phyloP scores from a whole-genome alignment of 2,329 filamentous ascomycete species.

The Verticillium albo-atrum region DNA sequence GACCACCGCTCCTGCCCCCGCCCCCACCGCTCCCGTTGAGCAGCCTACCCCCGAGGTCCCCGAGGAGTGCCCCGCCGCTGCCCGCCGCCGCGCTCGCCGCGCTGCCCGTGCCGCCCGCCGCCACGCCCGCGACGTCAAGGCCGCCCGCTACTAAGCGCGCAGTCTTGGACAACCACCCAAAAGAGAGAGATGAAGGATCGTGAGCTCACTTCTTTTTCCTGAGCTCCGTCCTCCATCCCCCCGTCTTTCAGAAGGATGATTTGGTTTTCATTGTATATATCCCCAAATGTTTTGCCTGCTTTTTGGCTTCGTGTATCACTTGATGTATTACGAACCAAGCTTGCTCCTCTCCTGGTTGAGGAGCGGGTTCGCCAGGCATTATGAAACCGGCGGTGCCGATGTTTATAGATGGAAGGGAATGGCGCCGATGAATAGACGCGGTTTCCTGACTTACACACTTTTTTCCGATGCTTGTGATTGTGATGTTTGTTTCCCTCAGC shows the following conservation, averaged over 20 bases:
- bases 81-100: slow-evolving; percentile 9
- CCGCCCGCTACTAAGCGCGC: neutral
- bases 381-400: slow-evolving; percentile 3
- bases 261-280: slow-evolving; percentile 2
- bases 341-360: slow-evolving; percentile 1
- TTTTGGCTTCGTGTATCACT: neutral
- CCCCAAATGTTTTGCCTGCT: neutral
- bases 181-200: neutral
- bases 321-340: neutral
- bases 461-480: neutral
- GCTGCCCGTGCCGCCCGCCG: slow-evolving; percentile 11
- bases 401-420: slow-evolving; percentile 3
- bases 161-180: neutral
- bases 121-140: slow-evolving; percentile 9
- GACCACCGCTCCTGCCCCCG: slow-evolving; percentile 18
- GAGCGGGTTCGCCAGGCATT: neutral
- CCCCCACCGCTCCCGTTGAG: slow-evolving; percentile 9
- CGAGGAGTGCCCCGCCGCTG: neutral
- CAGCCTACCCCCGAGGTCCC: neutral
- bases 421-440: slow-evolving; percentile 5
- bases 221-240: neutral
- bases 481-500: neutral
- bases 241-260: neutral
- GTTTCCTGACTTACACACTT: neutral
- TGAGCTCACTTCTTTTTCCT: neutral